Conservation (phyloP, 2,329 filamentous ascomycete genomes). For the Aspergillus fumigatus region DNA sequence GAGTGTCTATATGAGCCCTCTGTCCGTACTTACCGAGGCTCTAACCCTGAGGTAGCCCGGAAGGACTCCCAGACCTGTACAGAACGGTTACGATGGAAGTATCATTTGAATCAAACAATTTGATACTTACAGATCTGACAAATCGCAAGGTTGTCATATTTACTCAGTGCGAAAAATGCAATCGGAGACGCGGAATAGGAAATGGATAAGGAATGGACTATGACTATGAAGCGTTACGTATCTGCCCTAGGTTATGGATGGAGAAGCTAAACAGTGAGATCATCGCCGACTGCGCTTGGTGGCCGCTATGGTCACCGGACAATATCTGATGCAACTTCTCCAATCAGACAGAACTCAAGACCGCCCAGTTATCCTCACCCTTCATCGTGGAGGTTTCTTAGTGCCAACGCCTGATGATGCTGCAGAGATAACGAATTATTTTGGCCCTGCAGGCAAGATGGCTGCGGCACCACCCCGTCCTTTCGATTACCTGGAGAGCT, state of each 20-base stretch:
- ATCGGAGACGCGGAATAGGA: not conserved
- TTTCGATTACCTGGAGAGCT: slow-evolving; percentile 88
- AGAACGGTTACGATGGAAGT: slow-evolving; percentile 14
- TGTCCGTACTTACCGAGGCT: slow-evolving; percentile 64
- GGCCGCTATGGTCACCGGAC: slow-evolving; percentile 28
- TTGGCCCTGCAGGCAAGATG: slow-evolving; percentile 40
- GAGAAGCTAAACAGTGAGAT: slow-evolving; percentile 11
- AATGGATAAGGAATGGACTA: slow-evolving; percentile 2
- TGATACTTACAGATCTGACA: slow-evolving; percentile 57
- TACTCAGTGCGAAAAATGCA: not conserved
- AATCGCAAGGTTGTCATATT: slow-evolving; percentile 56
- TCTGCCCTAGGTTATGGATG: too few relatives aligned
- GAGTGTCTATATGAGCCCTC: not conserved
- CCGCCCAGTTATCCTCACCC: not conserved
- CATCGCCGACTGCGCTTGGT: slow-evolving; percentile 25
- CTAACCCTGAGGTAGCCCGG: slow-evolving; percentile 76
- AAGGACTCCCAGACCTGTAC: slow-evolving; percentile 78
- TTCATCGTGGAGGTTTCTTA: slow-evolving; percentile 10
- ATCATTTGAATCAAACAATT: not conserved
- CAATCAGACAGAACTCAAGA: slow-evolving; percentile 8
- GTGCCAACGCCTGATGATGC: slow-evolving; percentile 19
- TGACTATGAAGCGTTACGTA: not conserved
- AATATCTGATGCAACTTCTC: slow-evolving; percentile 4
- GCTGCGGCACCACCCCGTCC: slow-evolving; percentile 55
- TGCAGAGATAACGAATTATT: slow-evolving; percentile 21